Conservation (phyloP, 768 basidiomycete species). For the Lactarius hengduanensis region DNA sequence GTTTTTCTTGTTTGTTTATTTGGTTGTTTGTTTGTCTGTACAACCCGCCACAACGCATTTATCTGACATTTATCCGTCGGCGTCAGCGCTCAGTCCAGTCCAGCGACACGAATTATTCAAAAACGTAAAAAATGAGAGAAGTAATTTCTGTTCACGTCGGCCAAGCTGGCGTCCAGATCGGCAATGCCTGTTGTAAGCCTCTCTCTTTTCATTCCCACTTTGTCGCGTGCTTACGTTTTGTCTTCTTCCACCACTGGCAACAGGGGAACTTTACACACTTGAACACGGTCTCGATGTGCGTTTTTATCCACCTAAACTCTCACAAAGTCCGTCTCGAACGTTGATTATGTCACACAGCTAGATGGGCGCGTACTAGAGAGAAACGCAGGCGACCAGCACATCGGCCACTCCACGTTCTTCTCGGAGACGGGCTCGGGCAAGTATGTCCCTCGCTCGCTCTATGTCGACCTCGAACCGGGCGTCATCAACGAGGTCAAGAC, state of each 20-base stretch:
- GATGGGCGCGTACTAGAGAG: conserved; percentile 82
- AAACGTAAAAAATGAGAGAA: conserved; percentile 63
- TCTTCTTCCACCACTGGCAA: conserved; percentile 20
- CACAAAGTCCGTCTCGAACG: not conserved
- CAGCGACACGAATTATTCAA: not conserved
- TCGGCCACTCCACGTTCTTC: conserved; percentile 98
- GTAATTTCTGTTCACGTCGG: conserved; percentile 97
- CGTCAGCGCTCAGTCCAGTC: conserved; percentile 7
- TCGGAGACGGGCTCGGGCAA: conserved; percentile 92
- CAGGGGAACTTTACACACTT: conserved; percentile 97
- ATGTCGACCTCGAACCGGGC: conserved; percentile 94
- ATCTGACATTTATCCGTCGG: not conserved
- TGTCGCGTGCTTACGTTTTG: conserved; percentile 29
- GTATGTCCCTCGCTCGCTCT: conserved; percentile 94
- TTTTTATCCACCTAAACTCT: conserved; percentile 26
- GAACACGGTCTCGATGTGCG: conserved; percentile 95
- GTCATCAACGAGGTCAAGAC: conserved; percentile 94
- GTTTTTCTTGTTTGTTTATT: not conserved
- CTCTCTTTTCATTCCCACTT: conserved; percentile 22
- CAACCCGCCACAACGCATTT: not conserved
- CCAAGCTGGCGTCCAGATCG: conserved; percentile 93
- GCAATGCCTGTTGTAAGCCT: conserved; percentile 91
- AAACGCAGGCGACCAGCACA: conserved; percentile 64
- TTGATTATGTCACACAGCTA: conserved; percentile 51
- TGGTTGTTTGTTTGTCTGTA: conserved; percentile 10